Percentiles rank a stretch among this genome's conserved stretches.
Conservation (phyloP, 768 basidiomycete species). For the Rhizopogon vesiculosus region DNA sequence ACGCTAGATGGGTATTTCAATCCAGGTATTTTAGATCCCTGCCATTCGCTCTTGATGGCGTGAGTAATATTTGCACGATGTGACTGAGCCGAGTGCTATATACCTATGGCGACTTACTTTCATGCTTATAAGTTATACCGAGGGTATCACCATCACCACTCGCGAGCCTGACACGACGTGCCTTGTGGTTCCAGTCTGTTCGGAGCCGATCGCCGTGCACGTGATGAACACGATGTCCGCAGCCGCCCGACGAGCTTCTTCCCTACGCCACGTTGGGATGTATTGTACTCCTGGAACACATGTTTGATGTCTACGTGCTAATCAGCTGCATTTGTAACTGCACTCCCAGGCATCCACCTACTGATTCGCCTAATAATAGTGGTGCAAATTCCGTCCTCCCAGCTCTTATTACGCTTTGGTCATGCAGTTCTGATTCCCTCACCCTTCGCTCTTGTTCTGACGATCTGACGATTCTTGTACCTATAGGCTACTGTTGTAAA, state of each 20-base stretch:
- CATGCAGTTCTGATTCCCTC: neutral
- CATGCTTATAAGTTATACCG: too few species aligned
- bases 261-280: neutral
- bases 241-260: neutral
- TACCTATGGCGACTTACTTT: too few species aligned
- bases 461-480: neutral
- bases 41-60: too few species aligned
- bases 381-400: neutral
- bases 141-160: too few species aligned
- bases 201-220: neutral
- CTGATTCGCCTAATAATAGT: constrained; percentile 1
- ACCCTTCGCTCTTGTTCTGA: neutral
- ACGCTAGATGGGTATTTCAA: too few species aligned
- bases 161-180: too few species aligned
- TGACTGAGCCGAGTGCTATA: too few species aligned
- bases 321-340: neutral
- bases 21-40: too few species aligned
- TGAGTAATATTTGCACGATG: too few species aligned
- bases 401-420: neutral
- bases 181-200: too few species aligned
- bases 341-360: neutral
- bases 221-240: neutral
- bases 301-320: neutral
- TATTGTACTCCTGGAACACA: neutral
- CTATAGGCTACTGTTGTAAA: neutral